phyloP scores from a whole-genome alignment of 495 filamentous ascomycete genomes.

The Hypoxylon intermedium region DNA sequence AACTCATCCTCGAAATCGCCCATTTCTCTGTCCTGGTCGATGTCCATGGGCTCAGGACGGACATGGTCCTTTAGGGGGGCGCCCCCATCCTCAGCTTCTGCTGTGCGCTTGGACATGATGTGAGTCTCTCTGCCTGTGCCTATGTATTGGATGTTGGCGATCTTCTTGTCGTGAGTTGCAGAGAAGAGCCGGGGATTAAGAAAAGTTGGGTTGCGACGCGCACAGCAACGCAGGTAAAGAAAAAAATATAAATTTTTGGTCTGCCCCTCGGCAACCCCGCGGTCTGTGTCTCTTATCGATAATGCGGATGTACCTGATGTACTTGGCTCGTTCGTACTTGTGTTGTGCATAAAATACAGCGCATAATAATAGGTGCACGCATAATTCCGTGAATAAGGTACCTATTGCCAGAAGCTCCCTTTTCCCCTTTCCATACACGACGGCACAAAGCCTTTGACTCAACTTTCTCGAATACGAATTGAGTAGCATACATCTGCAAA shows the following conservation, averaged over 20 bases:
- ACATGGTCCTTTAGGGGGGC: constrained; percentile 72
- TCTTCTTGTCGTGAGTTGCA: not conserved
- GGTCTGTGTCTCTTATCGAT: constrained; percentile 41
- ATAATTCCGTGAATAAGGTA: too few relatives aligned
- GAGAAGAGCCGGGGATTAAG: too few relatives aligned
- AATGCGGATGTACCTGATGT: not conserved
- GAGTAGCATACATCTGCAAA: too few relatives aligned
- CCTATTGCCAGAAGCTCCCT: too few relatives aligned
- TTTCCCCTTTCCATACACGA: too few relatives aligned
- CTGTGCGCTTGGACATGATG: constrained; percentile 75
- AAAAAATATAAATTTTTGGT: constrained; percentile 7
- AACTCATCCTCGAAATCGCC: constrained; percentile 96
- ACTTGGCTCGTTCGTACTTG: too few relatives aligned
- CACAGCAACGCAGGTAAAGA: too few relatives aligned
- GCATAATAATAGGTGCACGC: too few relatives aligned
- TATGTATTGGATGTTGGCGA: not conserved
- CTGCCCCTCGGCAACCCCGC: constrained; percentile 37
- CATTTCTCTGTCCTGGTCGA: constrained; percentile 68
- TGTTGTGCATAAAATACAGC: too few relatives aligned
- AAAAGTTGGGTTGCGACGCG: not conserved
- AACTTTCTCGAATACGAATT: too few relatives aligned
- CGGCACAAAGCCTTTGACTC: too few relatives aligned
- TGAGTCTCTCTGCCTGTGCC: not conserved
- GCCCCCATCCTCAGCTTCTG: constrained; percentile 60
- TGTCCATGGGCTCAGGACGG: constrained; percentile 63